Percentiles rank a stretch among this genome's conserved stretches.
Conservation (phyloP, 2,329 filamentous ascomycete species). For the Anthostomella pinea region DNA sequence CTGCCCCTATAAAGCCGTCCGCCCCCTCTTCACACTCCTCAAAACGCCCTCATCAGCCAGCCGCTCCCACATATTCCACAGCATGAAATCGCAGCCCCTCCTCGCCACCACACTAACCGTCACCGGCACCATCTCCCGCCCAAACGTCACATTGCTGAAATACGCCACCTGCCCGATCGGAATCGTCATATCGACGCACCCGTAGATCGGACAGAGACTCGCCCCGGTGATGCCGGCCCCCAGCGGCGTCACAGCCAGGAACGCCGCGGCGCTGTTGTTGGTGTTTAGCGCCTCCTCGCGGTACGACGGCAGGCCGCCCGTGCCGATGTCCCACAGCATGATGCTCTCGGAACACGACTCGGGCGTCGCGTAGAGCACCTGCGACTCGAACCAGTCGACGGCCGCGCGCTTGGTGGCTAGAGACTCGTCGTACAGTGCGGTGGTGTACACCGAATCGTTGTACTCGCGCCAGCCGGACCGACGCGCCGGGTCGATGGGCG, state of each 20-base stretch:
- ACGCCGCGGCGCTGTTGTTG: constrained; percentile 29
- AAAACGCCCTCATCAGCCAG: too few species aligned
- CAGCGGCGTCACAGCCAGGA: constrained; percentile 31
- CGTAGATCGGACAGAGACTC: constrained; percentile 35
- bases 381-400: constrained; percentile 37
- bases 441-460: constrained; percentile 24
- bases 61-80: too few species aligned
- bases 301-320: constrained; percentile 38
- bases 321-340: constrained; percentile 41
- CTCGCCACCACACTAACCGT: constrained; percentile 41
- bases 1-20: too few species aligned
- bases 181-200: constrained; percentile 39
- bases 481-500: constrained; percentile 37
- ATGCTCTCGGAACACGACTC: constrained; percentile 39
- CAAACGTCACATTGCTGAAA: constrained; percentile 36
- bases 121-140: constrained; percentile 40
- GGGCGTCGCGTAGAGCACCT: constrained; percentile 34
- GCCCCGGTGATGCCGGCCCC: constrained; percentile 31
- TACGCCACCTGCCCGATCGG: constrained; percentile 42
- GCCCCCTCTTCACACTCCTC: too few species aligned
- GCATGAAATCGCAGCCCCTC: constrained; percentile 41
- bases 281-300: constrained; percentile 34
- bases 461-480: constrained; percentile 28
- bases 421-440: constrained; percentile 22
- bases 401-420: constrained; percentile 28